Conservation (phyloP, 176 grass and related monocot genomes). For the Hordeum marinum region DNA sequence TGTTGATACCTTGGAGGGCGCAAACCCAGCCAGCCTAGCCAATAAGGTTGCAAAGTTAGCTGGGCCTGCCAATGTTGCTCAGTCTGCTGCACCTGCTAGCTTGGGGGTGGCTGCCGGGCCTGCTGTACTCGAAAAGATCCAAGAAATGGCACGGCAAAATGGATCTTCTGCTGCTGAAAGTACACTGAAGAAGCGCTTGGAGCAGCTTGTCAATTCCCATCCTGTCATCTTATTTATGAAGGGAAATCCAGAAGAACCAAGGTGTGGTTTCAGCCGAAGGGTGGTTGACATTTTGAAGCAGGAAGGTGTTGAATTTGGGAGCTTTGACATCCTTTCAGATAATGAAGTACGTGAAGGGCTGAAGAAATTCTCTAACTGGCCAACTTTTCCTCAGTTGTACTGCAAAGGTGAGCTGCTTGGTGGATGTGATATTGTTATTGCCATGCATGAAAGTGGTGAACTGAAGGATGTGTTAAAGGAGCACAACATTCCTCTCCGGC, state of each 20-base stretch:
- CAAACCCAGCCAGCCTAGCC: conserved; percentile 85
- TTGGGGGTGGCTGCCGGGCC: conserved; percentile 53
- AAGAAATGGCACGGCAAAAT: conserved; percentile 48
- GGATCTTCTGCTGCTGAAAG: conserved; percentile 40
- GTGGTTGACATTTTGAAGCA: conserved; percentile 80
- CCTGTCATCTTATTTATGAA: conserved; percentile 91
- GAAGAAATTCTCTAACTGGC: conserved; percentile 95
- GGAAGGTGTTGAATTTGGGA: conserved; percentile 75
- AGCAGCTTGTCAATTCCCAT: conserved; percentile 81
- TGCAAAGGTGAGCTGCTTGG: conserved; percentile 90
- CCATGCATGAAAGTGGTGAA: conserved; percentile 87
- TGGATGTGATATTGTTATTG: conserved; percentile 85
- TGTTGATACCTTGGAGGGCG: conserved; percentile 85
- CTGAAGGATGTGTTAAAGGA: conserved; percentile 77
- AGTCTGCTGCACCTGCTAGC: conserved; percentile 61
- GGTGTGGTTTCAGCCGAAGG: conserved; percentile 87
- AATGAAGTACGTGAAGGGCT: conserved; percentile 85
- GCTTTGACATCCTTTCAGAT: conserved; percentile 83
- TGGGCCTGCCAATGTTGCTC: conserved; percentile 48
- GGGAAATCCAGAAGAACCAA: conserved; percentile 78
- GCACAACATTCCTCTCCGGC: conserved; percentile 44
- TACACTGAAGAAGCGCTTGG: conserved; percentile 54
- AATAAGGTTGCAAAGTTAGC: conserved; percentile 86
- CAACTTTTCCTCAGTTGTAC: conserved; percentile 91
- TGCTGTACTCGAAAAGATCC: conserved; percentile 51